Base-by-base conservation (phyloP, 768 basidiomycete genomes). In the Cystobasidium tubakii region DNA sequence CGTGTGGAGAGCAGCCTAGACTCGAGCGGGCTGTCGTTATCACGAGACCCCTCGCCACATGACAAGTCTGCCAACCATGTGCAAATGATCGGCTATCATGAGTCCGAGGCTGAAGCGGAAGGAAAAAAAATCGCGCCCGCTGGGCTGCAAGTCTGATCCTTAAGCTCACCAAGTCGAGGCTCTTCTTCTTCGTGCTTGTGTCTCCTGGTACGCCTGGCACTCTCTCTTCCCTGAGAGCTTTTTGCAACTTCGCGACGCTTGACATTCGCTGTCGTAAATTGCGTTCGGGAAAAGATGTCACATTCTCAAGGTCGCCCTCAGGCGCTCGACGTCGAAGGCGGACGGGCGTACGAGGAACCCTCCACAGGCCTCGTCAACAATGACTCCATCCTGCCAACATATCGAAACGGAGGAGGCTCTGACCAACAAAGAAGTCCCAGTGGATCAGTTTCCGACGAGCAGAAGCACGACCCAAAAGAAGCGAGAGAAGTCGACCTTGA, bases 401-500 rank as follows among this genome's bases (percentile, higher is more conserved):
- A 69, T 53, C 66, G 46, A 7, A 69, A 69, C 31, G 46, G 46
- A 15, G 34, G 25, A 13, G 27, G 9, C 15, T 27, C 36, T 17
- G 57, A 13, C 33, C 57, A 60, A 21, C 17, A 27, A 21, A 60
- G 29, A 13, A 65, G 63, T 29, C 63, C 63, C 3, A 65, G 50
- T 27, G 44, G 66, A 9, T 69, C 66, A 4, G 36, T 42, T 13
- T 65, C 63, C 15, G 36, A 42, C 25, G 63, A 65, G 10, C 44
- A 69, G 29, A 34, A 69, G 23, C 25, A 50, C 27, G 36, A 31
- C 34, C n/a, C n/a, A 4, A 43, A 66, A 36, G 44, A 23, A 19
- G 53, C 31, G 27, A 36, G 55, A 60, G 69, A 55, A 34, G 69
- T 71, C 54, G 69, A 71, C 69, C 55, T 71, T 19, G 33, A 36